Percentiles rank a stretch among this genome's conserved stretches.
phyloP scores from a whole-genome alignment of 768 basidiomycete genomes.

The Postia placenta region DNA sequence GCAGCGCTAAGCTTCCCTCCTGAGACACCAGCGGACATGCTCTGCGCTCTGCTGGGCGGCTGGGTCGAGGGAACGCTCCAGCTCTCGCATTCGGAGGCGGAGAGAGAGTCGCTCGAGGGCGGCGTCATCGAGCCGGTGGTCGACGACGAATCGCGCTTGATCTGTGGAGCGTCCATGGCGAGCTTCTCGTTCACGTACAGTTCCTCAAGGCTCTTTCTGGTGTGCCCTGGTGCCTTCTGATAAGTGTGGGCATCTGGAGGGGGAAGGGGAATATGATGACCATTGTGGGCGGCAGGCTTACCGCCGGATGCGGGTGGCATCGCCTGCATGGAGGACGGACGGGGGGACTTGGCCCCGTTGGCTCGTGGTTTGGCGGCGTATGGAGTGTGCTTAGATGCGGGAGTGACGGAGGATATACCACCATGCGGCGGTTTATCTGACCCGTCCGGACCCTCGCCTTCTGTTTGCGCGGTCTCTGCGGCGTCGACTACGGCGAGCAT shows the following conservation, averaged over 20 bases:
- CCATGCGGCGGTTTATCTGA: slow-evolving; percentile 53
- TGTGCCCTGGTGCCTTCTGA: slow-evolving; percentile 46
- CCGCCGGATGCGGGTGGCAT: slow-evolving; percentile 7
- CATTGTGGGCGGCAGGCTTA: slow-evolving; percentile 16
- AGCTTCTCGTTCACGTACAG: slow-evolving; percentile 12
- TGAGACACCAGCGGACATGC: slow-evolving; percentile 38
- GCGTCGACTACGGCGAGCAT: slow-evolving; percentile 40
- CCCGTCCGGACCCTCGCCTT: slow-evolving; percentile 51
- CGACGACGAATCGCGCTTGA: slow-evolving; percentile 25
- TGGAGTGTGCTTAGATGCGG: slow-evolving; percentile 1
- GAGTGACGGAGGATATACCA: slow-evolving; percentile 6
- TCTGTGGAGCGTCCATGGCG: slow-evolving; percentile 15
- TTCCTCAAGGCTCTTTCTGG: slow-evolving; percentile 38
- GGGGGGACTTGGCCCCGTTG: slow-evolving; percentile 16
- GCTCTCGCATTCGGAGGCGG: slow-evolving; percentile 51
- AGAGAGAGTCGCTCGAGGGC: slow-evolving; percentile 39
- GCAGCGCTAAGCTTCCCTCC: slow-evolving; percentile 26
- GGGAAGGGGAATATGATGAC: slow-evolving; percentile 39
- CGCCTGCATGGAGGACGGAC: slow-evolving; percentile 11
- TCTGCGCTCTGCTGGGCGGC: slow-evolving; percentile 49
- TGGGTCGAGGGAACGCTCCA: slow-evolving; percentile 58
- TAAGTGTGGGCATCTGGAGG: slow-evolving; percentile 42
- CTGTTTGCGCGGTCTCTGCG: slow-evolving; percentile 45
- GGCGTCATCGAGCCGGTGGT: slow-evolving; percentile 36
- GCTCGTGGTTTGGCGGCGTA: slow-evolving; percentile 3